These are phyloP conservation scores for Naegleria fowleri DNA, from an alignment of 208 protist species.

Conservation along the genomic window DNA sequence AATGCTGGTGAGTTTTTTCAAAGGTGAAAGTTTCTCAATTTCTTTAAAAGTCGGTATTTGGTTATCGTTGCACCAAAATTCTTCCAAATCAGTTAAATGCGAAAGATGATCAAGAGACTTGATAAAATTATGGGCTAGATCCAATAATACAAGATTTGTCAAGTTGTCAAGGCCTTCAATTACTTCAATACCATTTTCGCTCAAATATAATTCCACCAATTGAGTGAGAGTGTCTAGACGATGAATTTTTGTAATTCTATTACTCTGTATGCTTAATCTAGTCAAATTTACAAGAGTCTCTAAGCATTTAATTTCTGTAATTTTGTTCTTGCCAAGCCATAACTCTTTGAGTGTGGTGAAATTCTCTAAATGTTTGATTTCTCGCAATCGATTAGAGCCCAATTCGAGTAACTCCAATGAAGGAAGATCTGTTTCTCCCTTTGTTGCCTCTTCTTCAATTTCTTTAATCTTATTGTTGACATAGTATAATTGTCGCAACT, in stretches of 20 bases:
- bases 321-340: slow-evolving; percentile 85
- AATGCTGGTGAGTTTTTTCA: not conserved
- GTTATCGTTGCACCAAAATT: slow-evolving; percentile 16
- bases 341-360: slow-evolving; percentile 62
- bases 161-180: slow-evolving; percentile 64
- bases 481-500: slow-evolving; percentile 73
- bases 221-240: slow-evolving; percentile 50
- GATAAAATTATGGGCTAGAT: slow-evolving; percentile 75
- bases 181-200: slow-evolving; percentile 42
- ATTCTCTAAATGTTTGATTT: slow-evolving; percentile 59
- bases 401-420: slow-evolving; percentile 74
- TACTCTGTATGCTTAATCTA: slow-evolving; percentile 71
- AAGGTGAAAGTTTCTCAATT: not conserved
- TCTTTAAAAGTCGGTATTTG: not conserved
- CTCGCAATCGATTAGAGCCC: slow-evolving; percentile 71
- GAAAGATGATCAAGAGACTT: slow-evolving; percentile 51
- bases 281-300: slow-evolving; percentile 54
- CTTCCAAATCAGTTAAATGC: slow-evolving; percentile 9
- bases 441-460: slow-evolving; percentile 41
- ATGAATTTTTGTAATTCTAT: slow-evolving; percentile 65
- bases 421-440: slow-evolving; percentile 63
- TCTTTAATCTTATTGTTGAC: slow-evolving; percentile 81
- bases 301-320: slow-evolving; percentile 51
- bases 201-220: slow-evolving; percentile 38
- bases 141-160: slow-evolving; percentile 67